These are phyloP conservation scores for Chenopodium quinoa DNA, from an alignment of 148 eudicot genomes.

Conservation along the genomic window DNA sequence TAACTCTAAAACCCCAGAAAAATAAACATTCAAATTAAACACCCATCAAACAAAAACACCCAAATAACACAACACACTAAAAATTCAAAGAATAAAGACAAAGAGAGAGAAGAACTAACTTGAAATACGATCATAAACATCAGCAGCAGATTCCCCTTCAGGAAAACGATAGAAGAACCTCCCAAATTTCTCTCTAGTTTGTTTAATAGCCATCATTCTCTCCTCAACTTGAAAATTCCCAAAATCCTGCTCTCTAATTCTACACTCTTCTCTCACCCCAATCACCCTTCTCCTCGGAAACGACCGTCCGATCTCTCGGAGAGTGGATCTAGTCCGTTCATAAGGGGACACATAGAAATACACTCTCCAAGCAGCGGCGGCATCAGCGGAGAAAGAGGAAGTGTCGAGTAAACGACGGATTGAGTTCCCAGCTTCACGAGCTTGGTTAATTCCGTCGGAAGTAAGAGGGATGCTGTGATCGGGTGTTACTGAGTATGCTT, in stretches of 20 bases:
- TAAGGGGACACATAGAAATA: slow-evolving; percentile 90
- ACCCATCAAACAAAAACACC: not conserved
- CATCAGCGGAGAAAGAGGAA: not conserved
- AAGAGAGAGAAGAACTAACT: slow-evolving; percentile 31
- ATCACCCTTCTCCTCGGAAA: slow-evolving; percentile 51
- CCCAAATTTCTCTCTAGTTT: slow-evolving; percentile 61
- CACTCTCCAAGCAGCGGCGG: slow-evolving; percentile 43
- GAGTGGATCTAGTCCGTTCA: slow-evolving; percentile 61
- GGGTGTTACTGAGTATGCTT: slow-evolving; percentile 55
- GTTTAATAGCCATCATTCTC: slow-evolving; percentile 63
- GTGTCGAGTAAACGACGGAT: slow-evolving; percentile 49
- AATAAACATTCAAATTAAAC: too few species aligned
- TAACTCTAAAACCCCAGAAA: slow-evolving; percentile 30
- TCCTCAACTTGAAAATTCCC: slow-evolving; percentile 84
- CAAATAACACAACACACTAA: not conserved
- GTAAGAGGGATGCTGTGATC: slow-evolving; percentile 72
- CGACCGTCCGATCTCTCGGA: slow-evolving; percentile 68
- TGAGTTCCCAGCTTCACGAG: slow-evolving; percentile 42
- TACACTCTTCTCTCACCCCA: slow-evolving; percentile 85
- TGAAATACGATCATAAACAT: slow-evolving; percentile 93
- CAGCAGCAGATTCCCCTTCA: slow-evolving; percentile 94
- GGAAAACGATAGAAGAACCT: slow-evolving; percentile 90
- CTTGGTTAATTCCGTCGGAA: slow-evolving; percentile 45
- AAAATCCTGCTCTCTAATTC: slow-evolving; percentile 86
- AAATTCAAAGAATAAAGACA: not conserved